phyloP scores from a whole-genome alignment of 768 basidiomycete species.

The Mycena filopes region DNA sequence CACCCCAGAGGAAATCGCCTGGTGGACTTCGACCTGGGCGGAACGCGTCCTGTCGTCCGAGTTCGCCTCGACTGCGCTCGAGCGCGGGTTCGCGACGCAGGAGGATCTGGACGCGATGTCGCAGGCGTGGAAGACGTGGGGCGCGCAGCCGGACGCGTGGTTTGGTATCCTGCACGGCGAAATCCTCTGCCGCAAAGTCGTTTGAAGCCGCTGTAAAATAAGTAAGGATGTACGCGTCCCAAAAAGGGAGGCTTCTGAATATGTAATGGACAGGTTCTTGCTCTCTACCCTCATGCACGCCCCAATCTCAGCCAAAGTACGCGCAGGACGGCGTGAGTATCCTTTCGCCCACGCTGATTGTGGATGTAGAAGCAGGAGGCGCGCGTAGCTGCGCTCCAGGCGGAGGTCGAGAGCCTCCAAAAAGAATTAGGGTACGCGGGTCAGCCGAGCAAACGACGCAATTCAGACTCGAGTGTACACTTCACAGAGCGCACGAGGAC shows the following conservation, averaged over 20 bases:
- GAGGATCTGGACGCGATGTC: slow-evolving; percentile 24
- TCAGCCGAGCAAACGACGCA: no score
- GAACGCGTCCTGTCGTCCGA: slow-evolving; percentile 47
- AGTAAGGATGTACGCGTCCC: background rate
- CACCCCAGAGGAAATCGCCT: slow-evolving; percentile 47
- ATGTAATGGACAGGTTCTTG: slow-evolving; percentile 9
- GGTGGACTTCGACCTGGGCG: slow-evolving; percentile 53
- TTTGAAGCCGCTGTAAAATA: no score
- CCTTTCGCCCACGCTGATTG: slow-evolving; percentile 16
- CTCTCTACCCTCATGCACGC: slow-evolving; percentile 31
- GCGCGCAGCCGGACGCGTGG: slow-evolving; percentile 45
- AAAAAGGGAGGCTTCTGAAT: slow-evolving; percentile 1
- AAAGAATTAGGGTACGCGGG: slow-evolving; percentile 59
- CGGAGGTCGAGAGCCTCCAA: slow-evolving; percentile 61
- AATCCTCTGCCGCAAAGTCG: slow-evolving; percentile 36
- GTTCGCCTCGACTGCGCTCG: slow-evolving; percentile 44
- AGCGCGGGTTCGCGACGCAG: slow-evolving; percentile 35
- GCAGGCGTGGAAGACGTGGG: slow-evolving; percentile 39
- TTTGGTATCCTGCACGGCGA: slow-evolving; percentile 46
- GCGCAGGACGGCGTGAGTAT: background rate
- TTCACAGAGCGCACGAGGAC: slow-evolving; percentile 49
- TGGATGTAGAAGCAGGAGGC: slow-evolving; percentile 59
- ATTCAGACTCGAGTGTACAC: no score
- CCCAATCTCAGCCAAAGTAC: slow-evolving; percentile 32
- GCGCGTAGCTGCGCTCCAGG: slow-evolving; percentile 57